Evolutionary conservation across 2,329 filamentous ascomycete species (phyloP).

Genomic region (Diplodia mutila): DNA sequence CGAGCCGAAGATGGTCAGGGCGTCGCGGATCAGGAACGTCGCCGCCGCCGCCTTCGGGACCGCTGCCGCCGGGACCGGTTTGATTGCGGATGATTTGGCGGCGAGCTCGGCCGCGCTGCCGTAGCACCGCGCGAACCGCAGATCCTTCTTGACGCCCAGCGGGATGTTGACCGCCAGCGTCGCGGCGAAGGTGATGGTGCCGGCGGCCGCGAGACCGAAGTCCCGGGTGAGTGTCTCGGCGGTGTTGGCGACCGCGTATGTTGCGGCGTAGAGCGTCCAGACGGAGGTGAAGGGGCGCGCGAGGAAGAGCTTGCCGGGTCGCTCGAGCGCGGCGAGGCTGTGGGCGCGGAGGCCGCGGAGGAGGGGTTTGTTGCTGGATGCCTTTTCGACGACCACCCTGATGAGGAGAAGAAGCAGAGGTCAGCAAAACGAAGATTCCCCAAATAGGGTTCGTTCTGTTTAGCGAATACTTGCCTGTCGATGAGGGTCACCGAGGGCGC

Average conservation of each 20-base stretch:
- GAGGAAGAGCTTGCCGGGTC: conserved; percentile 34
- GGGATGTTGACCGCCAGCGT: conserved; percentile 37
- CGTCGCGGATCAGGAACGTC: conserved; percentile 37
- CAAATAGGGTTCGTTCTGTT: no score
- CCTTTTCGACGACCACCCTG: conserved; percentile 36
- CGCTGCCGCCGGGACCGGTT: background rate
- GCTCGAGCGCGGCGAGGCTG: conserved; percentile 32
- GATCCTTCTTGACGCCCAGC: conserved; percentile 36
- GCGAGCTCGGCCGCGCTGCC: conserved; percentile 22
- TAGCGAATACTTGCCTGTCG: conserved; percentile 32
- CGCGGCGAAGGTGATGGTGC: conserved; percentile 34
- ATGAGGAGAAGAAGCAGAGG: background rate
- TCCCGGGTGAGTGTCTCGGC: conserved; percentile 32
- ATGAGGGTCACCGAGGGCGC: conserved; percentile 35
- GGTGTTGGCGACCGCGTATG: conserved; percentile 35
- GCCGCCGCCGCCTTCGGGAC: conserved; percentile 30
- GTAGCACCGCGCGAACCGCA: conserved; percentile 37
- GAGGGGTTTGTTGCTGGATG: conserved; percentile 30
- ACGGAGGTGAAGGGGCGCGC: conserved; percentile 37
- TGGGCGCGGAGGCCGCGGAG: conserved; percentile 30
- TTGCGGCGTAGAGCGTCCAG: conserved; percentile 37
- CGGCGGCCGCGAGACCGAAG: conserved; percentile 27
- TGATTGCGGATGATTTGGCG: conserved; percentile 1
- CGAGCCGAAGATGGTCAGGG: conserved; percentile 38
- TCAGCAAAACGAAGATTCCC: no score